A percentile compares a stretch with the other conserved stretches of the same genome.
These are phyloP conservation scores for Allium cepa DNA, from an alignment of 106 monocot genomes.

Conservation along the genomic window DNA sequence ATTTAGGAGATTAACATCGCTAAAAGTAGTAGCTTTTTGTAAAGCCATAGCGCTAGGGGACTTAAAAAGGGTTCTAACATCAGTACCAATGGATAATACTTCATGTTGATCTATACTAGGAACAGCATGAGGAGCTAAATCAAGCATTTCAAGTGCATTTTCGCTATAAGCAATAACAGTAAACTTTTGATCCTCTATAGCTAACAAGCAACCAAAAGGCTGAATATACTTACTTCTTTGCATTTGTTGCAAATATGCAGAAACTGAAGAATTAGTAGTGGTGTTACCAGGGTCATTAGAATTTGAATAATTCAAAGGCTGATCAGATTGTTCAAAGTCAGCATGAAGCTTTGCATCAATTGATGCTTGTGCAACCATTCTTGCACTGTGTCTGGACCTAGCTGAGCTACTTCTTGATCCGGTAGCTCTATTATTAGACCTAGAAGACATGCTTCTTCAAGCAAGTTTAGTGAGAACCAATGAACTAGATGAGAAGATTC, in stretches of 20 bases:
- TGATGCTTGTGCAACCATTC: constrained; percentile 50
- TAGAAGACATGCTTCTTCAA: constrained; percentile 4
- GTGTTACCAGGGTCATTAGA: constrained; percentile 21
- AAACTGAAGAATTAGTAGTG: constrained; percentile 22
- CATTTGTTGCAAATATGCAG: constrained; percentile 60
- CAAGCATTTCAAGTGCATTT: constrained; percentile 86
- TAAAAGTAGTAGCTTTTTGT: constrained; percentile 64
- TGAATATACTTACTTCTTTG: constrained; percentile 71
- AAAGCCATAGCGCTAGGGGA: constrained; percentile 43
- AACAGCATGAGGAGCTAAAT: constrained; percentile 66
- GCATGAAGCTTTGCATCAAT: constrained; percentile 68
- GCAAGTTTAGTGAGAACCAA: neutral
- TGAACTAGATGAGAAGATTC: too few relatives aligned
- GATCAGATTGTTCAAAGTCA: constrained; percentile 49
- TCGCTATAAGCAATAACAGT: constrained; percentile 67
- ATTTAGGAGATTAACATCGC: constrained; percentile 64
- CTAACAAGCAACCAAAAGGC: constrained; percentile 79
- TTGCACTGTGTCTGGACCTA: constrained; percentile 45
- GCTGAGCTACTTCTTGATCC: constrained; percentile 53
- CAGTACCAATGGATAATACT: constrained; percentile 48
- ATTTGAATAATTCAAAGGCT: constrained; percentile 46
- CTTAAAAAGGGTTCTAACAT: constrained; percentile 53
- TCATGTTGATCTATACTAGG: constrained; percentile 76
- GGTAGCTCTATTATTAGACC: constrained; percentile 39
- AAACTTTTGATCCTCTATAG: constrained; percentile 44